A percentile compares a stretch with the other conserved stretches of the same genome.
These are phyloP conservation scores for Stachybotrys echinatus DNA, from an alignment of 2,329 filamentous ascomycete genomes.

Conservation along the genomic window DNA sequence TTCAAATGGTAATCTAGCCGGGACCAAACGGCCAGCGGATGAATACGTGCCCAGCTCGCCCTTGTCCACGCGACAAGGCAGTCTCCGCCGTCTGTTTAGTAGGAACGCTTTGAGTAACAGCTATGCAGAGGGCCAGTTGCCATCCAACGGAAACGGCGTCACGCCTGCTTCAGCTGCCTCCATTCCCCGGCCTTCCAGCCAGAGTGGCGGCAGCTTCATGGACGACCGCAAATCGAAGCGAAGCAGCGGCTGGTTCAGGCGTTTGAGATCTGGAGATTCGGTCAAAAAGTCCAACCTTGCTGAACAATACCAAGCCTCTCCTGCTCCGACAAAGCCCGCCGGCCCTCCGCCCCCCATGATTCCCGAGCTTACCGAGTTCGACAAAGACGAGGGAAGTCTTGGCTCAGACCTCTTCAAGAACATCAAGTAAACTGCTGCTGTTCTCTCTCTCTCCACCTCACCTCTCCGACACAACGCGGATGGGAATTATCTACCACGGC, in stretches of 20 bases:
- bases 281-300: constrained; percentile 33
- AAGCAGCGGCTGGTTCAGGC: constrained; percentile 54
- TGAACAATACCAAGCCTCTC: constrained; percentile 24
- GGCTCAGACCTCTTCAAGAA: constrained; percentile 54
- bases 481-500: constrained; percentile 10
- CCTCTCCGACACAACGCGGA: no score
- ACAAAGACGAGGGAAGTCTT: constrained; percentile 41
- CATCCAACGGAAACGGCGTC: constrained; percentile 28
- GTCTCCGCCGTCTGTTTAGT: constrained; percentile 53
- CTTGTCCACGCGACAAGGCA: constrained; percentile 45
- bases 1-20: constrained; percentile 37
- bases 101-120: constrained; percentile 48
- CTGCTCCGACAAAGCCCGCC: constrained; percentile 26
- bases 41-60: constrained; percentile 48
- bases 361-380: constrained; percentile 49
- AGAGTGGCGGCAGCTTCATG: constrained; percentile 39
- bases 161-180: constrained; percentile 17
- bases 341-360: constrained; percentile 57
- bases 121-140: constrained; percentile 44
- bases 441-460: no score
- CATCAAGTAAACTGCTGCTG: constrained; percentile 48
- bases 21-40: constrained; percentile 45
- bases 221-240: constrained; percentile 52
- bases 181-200: constrained; percentile 41
- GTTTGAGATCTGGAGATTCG: constrained; percentile 37